Evolutionary conservation across 2,329 filamentous ascomycete genomes (phyloP).

Genomic region (Pyricularia grisea): DNA sequence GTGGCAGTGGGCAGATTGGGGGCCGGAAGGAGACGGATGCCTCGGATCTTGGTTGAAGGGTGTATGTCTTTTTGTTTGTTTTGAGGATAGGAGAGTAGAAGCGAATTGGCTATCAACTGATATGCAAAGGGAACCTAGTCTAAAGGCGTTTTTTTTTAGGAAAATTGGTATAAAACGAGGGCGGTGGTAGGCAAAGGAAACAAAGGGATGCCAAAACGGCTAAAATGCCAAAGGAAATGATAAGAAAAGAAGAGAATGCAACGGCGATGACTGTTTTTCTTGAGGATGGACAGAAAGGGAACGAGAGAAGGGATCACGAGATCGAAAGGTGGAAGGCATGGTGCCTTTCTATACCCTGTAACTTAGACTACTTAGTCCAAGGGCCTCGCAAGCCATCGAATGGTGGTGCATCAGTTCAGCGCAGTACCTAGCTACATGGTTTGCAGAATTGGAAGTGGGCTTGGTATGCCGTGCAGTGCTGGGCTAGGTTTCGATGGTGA

Average conservation of each 20-base stretch:
- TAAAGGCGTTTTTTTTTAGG: conserved; percentile 2
- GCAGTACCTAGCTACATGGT: not conserved
- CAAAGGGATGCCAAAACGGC: not conserved
- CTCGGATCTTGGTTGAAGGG: not conserved
- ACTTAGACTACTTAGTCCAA: not conserved
- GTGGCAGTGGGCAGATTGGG: not conserved
- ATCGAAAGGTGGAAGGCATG: conserved; percentile 31
- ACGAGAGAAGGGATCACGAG: conserved; percentile 4
- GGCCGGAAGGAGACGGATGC: not conserved
- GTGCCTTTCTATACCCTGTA: conserved; percentile 41
- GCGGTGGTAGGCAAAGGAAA: not conserved
- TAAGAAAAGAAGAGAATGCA: conserved; percentile 8
- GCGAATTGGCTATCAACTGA: not conserved
- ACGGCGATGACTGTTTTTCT: conserved; percentile 2
- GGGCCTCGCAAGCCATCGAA: not conserved
- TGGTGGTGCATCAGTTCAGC: not conserved
- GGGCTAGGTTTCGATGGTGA: not conserved
- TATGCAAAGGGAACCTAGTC: conserved; percentile 1
- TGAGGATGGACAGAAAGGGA: conserved; percentile 7
- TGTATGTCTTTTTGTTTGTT: not conserved
- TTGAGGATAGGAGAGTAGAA: not conserved
- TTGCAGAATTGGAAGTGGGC: not conserved
- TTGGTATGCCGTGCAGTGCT: not conserved
- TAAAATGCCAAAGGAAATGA: not conserved
- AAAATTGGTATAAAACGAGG: conserved; percentile 1